Evolutionary conservation across 805 yeast genomes (phyloP), one percentile per base, ranked within the genome.

Genomic region (Tetrapisispora iriomotensis): DNA sequence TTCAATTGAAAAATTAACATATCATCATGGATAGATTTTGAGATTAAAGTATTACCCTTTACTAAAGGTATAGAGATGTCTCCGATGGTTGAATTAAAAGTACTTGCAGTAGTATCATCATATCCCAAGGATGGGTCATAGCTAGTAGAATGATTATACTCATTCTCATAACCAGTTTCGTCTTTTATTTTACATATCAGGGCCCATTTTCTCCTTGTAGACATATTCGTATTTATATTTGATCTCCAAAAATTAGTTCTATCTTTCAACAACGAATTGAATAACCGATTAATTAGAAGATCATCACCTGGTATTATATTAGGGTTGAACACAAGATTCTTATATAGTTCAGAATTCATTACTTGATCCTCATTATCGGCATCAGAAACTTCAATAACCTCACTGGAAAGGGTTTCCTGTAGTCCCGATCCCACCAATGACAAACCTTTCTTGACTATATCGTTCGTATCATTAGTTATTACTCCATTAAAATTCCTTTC

Each of bases 171-270:
- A n/a, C n/a, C n/a, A n/a, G n/a, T n/a, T n/a, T 48, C 48, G 22
- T 42, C 45, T 31, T 32, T 25, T 18, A 50, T 45, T 29, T 47
- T 53, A 39, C 58, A 53, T 9, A 58, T 43, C 22, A 58, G 43
- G 15, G 51, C 56, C 61, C 61, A 56, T 44, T 58, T 58, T 32
- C 61, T 49, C 26, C 42, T 42, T 25, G 37, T 36, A 3, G 61
- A 49, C 10, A 54, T 44, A 29, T 47, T 43, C 26, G 54, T 36
- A 34, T 50, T 51, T 14, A 48, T 46, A 4, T 60, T 55, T 15
- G 53, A 49, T 14, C 50, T 51, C 52, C 60, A 56, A 32, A 51
- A 53, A 39, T 50, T 52, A 2, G 49, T 47, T 24, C 53, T 49
- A 42, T 48, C 51, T 21, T 50, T 39, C 31, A 56, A 35, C 22